These are phyloP conservation scores for Diaporthe vaccinii DNA, from an alignment of 2,329 filamentous ascomycete species.

Conservation along the genomic window DNA sequence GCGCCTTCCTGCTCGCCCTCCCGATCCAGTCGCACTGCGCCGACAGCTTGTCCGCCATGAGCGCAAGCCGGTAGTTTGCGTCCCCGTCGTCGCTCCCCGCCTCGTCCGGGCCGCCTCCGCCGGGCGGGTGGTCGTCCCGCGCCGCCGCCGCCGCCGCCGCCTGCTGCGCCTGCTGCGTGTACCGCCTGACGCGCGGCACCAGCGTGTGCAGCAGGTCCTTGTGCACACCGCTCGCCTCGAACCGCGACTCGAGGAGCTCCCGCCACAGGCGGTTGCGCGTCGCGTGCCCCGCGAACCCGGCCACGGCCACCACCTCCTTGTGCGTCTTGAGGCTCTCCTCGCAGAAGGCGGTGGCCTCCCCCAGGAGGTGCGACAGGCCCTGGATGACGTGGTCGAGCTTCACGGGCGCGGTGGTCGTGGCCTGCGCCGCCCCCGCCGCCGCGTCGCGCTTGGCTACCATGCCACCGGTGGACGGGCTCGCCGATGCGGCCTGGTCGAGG, in stretches of 20 bases:
- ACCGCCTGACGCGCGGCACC: background rate
- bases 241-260: conserved; percentile 28
- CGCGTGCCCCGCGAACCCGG: conserved; percentile 43
- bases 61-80: background rate
- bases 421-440: background rate
- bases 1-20: background rate
- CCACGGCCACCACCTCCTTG: conserved; percentile 51
- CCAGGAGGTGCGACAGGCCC: conserved; percentile 26
- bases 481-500: background rate
- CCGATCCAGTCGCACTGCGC: conserved; percentile 23
- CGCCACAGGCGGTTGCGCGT: conserved; percentile 37
- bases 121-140: background rate
- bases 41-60: conserved; percentile 6
- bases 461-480: background rate
- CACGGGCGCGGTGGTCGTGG: background rate
- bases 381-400: conserved; percentile 26
- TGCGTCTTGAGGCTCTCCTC: conserved; percentile 51
- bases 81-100: background rate
- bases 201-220: conserved; percentile 34
- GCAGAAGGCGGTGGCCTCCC: conserved; percentile 34
- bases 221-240: conserved; percentile 25
- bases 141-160: conserved; percentile 26
- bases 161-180: conserved; percentile 13
- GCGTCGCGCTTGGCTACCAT: conserved; percentile 16
- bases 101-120: background rate